These are phyloP conservation scores for Hymenotorrendiella dingleyae DNA, from an alignment of 2,329 filamentous ascomycete species.

Conservation along the genomic window DNA sequence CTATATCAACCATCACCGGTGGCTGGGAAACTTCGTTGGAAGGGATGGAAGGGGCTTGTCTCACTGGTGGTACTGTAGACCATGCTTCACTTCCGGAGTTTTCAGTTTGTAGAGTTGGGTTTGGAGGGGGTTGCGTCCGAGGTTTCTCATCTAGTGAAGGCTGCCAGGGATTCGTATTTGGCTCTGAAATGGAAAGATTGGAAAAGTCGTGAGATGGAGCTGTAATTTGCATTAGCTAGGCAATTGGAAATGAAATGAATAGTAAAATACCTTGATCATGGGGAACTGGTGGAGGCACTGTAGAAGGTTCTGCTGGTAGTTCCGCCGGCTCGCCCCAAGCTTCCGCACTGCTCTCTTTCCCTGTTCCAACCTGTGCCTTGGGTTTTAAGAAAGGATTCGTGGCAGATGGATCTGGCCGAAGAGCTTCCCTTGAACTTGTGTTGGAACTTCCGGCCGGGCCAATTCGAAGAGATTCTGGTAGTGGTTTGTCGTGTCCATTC, in stretches of 20 bases:
- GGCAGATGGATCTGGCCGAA: constrained; percentile 11
- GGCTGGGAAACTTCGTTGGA: constrained; percentile 15
- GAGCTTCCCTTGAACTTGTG: constrained; percentile 20
- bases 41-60: constrained; percentile 9
- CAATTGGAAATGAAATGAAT: background rate
- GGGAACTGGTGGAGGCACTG: constrained; percentile 15
- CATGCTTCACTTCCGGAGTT: constrained; percentile 27
- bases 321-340: constrained; percentile 23
- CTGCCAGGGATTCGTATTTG: constrained; percentile 30
- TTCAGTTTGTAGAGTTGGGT: constrained; percentile 17
- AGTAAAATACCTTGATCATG: constrained; percentile 16
- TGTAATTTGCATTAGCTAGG: constrained; percentile 5
- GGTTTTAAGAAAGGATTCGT: constrained; percentile 29
- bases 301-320: constrained; percentile 9
- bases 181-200: constrained; percentile 21
- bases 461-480: constrained; percentile 26
- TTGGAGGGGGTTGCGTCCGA: constrained; percentile 8
- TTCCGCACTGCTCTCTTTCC: constrained; percentile 24
- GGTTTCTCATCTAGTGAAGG: constrained; percentile 20
- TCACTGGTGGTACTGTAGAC: constrained; percentile 14
- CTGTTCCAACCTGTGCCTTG: constrained; percentile 15
- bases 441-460: constrained; percentile 20
- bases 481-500: background rate
- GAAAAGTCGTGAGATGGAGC: constrained; percentile 20
- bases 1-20: constrained; percentile 24